phyloP scores from a whole-genome alignment of 805 yeast species.

The Candida boidinii region DNA sequence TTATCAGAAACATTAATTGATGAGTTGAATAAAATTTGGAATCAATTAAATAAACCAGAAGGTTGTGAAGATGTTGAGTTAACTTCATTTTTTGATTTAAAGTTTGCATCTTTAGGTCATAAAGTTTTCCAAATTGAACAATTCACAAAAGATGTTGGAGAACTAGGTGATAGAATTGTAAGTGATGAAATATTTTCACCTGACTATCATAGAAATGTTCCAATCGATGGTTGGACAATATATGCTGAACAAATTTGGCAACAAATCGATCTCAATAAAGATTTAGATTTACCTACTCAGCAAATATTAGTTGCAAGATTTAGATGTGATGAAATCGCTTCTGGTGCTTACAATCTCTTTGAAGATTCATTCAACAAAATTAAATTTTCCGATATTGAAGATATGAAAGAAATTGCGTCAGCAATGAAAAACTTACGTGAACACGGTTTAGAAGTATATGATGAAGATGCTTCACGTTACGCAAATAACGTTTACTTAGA shows the following conservation, averaged over 20 bases:
- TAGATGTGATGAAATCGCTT: conserved; percentile 84
- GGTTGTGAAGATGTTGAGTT: conserved; percentile 47
- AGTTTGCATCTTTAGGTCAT: conserved; percentile 77
- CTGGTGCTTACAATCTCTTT: conserved; percentile 39
- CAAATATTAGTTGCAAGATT: conserved; percentile 91
- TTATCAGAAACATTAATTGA: conserved; percentile 58
- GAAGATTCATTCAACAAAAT: conserved; percentile 22
- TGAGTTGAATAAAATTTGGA: conserved; percentile 78
- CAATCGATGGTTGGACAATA: conserved; percentile 93
- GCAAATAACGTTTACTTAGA: conserved; percentile 55
- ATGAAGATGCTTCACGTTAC: conserved; percentile 70
- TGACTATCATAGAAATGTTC: conserved; percentile 75
- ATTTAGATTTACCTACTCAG: conserved; percentile 93
- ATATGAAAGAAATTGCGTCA: conserved; percentile 29
- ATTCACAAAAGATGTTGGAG: conserved; percentile 51
- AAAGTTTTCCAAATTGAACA: conserved; percentile 72
- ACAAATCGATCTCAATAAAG: conserved; percentile 87
- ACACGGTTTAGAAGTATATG: conserved; percentile 46
- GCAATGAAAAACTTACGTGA: conserved; percentile 34
- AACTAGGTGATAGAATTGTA: conserved; percentile 56
- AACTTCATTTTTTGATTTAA: conserved; percentile 75
- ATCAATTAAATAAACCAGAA: conserved; percentile 61
- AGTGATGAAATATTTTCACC: conserved; percentile 44
- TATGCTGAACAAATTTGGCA: conserved; percentile 92
- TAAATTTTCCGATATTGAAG: conserved; percentile 18